Base-by-base conservation (phyloP, 2,329 filamentous ascomycete genomes). In the Calonectria multiphialidica region DNA sequence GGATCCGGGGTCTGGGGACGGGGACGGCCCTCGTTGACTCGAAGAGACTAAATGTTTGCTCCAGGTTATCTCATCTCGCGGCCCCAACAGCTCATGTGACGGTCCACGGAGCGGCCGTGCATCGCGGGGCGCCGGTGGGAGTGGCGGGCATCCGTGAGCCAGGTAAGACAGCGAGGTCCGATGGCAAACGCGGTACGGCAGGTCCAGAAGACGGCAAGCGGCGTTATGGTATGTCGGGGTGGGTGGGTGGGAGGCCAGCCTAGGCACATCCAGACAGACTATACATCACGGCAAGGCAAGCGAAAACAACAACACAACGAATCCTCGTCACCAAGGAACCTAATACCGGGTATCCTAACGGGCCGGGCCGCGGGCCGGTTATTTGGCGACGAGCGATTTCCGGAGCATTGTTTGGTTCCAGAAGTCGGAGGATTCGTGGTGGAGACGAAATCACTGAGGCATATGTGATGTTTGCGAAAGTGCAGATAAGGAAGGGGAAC, bases 21-120 rank as follows among this genome's bases (percentile, higher is more conserved):
- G 66, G 65, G 70, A 76, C 42, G 66, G 66, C 59, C 50, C 72
- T 71, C 67, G 33, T 69, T 49, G 61, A 47, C 65, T 44, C 30
- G 67, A 59, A 55, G 72, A 53, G 49, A 64, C 50, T 49, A 67
- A 68, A 71, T 70, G 65, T 65, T 71, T 72, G 68, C 72, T 57
- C 67, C 71, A 71, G 66, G 64, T 70, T 66, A 72, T 76, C 69
- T 75, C 71, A 77, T 74, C 74, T 76, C 73, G 75, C 76, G 75
- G 76, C 72, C 49, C 66, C 63, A 68, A 64, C 57, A 66, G 71
- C 78, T 80, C 78, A 80, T 78, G 76, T 79, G 76, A 80, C 77
- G 72, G 61, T 53, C 73, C 35, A 61, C 63, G 47, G 70, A 74
- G 42, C 49, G 76, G 53, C 72, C 65, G 63, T 78, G 70, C 70